phyloP scores from a whole-genome alignment of 441 rosid genomes.

The Kokia cookei region DNA sequence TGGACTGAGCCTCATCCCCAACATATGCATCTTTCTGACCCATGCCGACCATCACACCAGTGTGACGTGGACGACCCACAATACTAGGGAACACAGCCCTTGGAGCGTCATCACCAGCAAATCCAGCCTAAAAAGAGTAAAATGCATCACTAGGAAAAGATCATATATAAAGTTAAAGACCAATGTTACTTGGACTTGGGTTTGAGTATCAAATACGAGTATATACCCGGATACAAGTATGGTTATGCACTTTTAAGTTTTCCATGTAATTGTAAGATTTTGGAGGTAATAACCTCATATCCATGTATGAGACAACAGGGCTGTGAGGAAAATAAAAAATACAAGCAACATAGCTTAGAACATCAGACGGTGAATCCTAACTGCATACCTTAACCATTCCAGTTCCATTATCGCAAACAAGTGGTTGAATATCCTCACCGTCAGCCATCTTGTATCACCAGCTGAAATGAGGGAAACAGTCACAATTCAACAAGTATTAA shows the following conservation, averaged over 20 bases:
- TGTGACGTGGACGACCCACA: slow-evolving; percentile 71
- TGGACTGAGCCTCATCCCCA: slow-evolving; percentile 78
- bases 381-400: slow-evolving; percentile 56
- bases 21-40: slow-evolving; percentile 72
- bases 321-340: background rate
- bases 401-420: slow-evolving; percentile 56
- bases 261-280: too few species aligned
- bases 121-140: slow-evolving; percentile 45
- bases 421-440: slow-evolving; percentile 55
- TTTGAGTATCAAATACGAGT: background rate
- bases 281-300: too few species aligned
- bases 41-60: slow-evolving; percentile 80
- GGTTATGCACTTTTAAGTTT: too few species aligned
- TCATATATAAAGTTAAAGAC: background rate
- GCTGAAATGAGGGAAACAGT: slow-evolving; percentile 9
- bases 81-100: slow-evolving; percentile 79
- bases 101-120: slow-evolving; percentile 79
- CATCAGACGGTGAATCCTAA: background rate
- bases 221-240: background rate
- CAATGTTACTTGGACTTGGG: background rate
- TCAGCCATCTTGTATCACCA: slow-evolving; percentile 47
- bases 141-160: background rate
- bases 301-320: too few species aligned
- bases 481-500: background rate
- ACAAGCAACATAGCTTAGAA: background rate